phyloP scores from a whole-genome alignment of 108 stramenopile species.

The Cyclotella cryptica region DNA sequence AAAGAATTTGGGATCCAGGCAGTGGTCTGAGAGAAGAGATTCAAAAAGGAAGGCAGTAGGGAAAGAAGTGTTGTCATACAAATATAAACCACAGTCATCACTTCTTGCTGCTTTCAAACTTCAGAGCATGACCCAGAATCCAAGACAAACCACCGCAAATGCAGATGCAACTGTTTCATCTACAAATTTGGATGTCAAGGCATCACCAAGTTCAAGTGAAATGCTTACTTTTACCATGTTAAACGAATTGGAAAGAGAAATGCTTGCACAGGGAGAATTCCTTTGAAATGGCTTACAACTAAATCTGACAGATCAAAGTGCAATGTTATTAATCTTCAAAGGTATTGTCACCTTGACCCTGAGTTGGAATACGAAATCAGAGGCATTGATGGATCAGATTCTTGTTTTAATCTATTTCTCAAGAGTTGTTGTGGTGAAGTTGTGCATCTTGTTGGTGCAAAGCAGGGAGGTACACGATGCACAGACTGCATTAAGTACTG shows the following conservation, averaged over 20 bases:
- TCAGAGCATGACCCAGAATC: not conserved
- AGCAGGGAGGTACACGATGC: not conserved
- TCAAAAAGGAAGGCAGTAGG: not conserved
- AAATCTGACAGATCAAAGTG: not conserved
- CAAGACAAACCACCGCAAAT: too few relatives aligned
- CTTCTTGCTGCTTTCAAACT: not conserved
- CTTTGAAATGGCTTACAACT: not conserved
- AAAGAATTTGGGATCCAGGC: not conserved
- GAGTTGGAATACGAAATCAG: not conserved
- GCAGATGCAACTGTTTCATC: too few relatives aligned
- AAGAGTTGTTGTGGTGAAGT: not conserved
- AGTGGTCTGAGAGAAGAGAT: not conserved
- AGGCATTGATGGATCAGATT: not conserved
- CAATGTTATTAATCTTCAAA: not conserved
- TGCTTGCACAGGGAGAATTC: too few relatives aligned
- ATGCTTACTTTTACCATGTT: not conserved
- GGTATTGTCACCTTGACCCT: not conserved
- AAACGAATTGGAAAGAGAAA: not conserved
- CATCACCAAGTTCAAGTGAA: not conserved
- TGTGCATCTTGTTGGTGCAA: not conserved
- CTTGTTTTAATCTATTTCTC: not conserved
- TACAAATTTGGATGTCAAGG: not conserved
- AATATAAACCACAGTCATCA: not conserved
- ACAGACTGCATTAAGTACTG: not conserved
- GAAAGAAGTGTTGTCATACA: not conserved